Percentiles rank a stretch among this genome's conserved stretches.
phyloP scores from a whole-genome alignment of 192 early-diverging fungal species.

The Diversispora eburnea region DNA sequence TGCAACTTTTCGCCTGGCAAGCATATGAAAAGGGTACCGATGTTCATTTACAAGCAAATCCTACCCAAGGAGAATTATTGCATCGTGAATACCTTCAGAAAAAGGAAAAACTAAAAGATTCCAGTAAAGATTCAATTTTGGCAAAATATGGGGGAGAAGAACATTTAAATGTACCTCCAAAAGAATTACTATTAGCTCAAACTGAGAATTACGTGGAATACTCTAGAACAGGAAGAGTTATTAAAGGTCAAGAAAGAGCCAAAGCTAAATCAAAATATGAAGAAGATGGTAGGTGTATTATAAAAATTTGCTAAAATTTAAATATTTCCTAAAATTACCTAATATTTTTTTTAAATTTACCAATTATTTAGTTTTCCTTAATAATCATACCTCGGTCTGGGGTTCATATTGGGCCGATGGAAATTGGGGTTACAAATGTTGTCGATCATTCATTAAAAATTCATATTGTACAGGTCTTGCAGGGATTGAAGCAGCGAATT shows the following conservation, averaged over 20 bases:
- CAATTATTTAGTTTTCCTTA: conserved; percentile 50
- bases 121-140: conserved; percentile 72
- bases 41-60: conserved; percentile 91
- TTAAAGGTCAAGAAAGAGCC: conserved; percentile 81
- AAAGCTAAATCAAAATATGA: conserved; percentile 80
- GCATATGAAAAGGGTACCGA: conserved; percentile 78
- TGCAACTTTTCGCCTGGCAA: conserved; percentile 94
- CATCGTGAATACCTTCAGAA: conserved; percentile 83
- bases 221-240: conserved; percentile 81
- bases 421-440: conserved; percentile 96
- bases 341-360: background rate
- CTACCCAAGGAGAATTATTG: conserved; percentile 90
- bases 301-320: background rate
- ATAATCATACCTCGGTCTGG: conserved; percentile 89
- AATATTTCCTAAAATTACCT: background rate
- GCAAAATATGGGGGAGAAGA: conserved; percentile 93
- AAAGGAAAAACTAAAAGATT: conserved; percentile 73
- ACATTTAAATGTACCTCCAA: conserved; percentile 84
- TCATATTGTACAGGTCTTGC: conserved; percentile 88
- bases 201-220: conserved; percentile 96
- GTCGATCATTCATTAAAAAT: conserved; percentile 71
- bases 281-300: conserved; percentile 70
- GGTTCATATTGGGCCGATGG: conserved; percentile 95
- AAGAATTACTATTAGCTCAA: conserved; percentile 88
- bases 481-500: conserved; percentile 65